phyloP scores from a whole-genome alignment of 441 rosid species.

The Hura crepitans region DNA sequence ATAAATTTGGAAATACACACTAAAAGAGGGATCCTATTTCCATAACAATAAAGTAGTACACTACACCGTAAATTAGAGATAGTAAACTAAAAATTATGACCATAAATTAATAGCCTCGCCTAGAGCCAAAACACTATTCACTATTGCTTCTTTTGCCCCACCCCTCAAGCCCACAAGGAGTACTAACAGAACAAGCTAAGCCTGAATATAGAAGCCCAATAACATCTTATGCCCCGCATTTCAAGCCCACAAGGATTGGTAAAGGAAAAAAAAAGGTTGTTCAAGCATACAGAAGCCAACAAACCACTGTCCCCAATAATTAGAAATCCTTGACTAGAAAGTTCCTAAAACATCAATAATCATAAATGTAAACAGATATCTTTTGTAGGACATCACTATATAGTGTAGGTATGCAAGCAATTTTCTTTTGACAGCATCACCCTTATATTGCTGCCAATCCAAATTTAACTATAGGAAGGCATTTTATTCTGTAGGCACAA shows the following conservation, averaged over 20 bases:
- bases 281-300: not conserved
- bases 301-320: not conserved
- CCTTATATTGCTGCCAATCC: not conserved
- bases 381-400: not conserved
- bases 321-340: not conserved
- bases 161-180: too few relatives aligned
- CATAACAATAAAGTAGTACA: too few relatives aligned
- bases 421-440: not conserved
- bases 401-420: not conserved
- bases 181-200: too few relatives aligned
- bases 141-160: too few relatives aligned
- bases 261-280: not conserved
- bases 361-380: not conserved
- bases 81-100: too few relatives aligned
- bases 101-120: too few relatives aligned
- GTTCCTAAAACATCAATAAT: not conserved
- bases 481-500: not conserved
- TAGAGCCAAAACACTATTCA: too few relatives aligned
- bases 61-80: too few relatives aligned
- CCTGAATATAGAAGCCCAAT: too few relatives aligned
- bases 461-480: not conserved
- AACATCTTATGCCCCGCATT: not conserved
- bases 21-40: too few relatives aligned
- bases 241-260: not conserved
- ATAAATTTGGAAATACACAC: too few relatives aligned